A percentile compares a stretch with the other conserved stretches of the same genome.
Conservation (phyloP, 1,284 basidiomycete species). For the Waitea zeae region DNA sequence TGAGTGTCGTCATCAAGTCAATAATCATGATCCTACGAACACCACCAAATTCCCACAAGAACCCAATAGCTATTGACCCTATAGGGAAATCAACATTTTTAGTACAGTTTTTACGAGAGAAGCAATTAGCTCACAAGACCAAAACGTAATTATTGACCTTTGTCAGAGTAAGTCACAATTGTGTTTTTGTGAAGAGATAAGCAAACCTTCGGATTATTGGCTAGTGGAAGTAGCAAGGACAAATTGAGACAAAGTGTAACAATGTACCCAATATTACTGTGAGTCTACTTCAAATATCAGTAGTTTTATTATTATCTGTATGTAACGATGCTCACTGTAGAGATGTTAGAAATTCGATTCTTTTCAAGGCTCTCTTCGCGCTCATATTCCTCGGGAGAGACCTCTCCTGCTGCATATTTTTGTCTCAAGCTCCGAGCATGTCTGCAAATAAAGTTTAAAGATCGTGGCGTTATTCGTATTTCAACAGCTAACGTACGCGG, state of each 20-base stretch:
- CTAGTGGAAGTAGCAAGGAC: conserved; percentile 56
- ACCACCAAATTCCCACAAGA: conserved; percentile 65
- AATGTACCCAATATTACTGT: conserved; percentile 64
- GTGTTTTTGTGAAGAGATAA: no score
- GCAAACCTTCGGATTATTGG: conserved; percentile 35
- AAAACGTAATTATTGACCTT: conserved; percentile 56
- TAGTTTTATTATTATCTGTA: neutral
- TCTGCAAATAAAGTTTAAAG: neutral
- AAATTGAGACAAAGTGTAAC: conserved; percentile 50
- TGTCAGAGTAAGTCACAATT: no score
- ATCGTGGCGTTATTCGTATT: neutral
- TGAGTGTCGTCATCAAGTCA: no score
- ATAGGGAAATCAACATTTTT: no score
- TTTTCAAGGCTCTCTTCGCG: conserved; percentile 65
- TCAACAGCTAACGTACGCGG: conserved; percentile 15
- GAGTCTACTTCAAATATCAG: conserved; percentile 25
- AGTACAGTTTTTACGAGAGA: no score
- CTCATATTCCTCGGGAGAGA: conserved; percentile 48
- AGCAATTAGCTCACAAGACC: no score
- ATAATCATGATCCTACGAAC: conserved; percentile 33
- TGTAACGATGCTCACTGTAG: conserved; percentile 35
- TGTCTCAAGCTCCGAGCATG: conserved; percentile 43
- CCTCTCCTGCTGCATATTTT: conserved; percentile 40
- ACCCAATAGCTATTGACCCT: conserved; percentile 68
- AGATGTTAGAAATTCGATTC: conserved; percentile 75